Evolutionary conservation across 2,329 filamentous ascomycete genomes (phyloP), one percentile per base, ranked within the genome.

Genomic region (Ceratocystis cubensis): DNA sequence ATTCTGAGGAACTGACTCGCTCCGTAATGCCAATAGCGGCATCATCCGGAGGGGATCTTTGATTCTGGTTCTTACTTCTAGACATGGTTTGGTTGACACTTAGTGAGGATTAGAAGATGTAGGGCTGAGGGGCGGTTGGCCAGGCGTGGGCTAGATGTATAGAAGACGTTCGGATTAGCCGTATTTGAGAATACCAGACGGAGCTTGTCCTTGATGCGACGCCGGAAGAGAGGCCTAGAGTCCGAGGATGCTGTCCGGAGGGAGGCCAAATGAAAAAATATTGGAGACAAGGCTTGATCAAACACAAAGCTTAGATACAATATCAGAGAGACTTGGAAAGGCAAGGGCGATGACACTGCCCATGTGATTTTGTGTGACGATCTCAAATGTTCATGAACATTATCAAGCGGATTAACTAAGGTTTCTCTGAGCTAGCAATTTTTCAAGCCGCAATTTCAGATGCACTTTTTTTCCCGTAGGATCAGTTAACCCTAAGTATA

Each of bases 1-100:
- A 69, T 17, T 71, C 67, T 15, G 78, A 71, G 17, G 76, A 75
- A 53, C 76, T 77, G 25, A 75, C 73, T 44, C 76, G 73, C 65
- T 77, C 73, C 6, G 75, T 76, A 61, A 78, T 78, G 61, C 76
- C 76, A 61, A 78, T 72, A 5, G 74, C 72, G 59, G 70, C 73
- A 6, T 74, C 73, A 53, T 76, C 73, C 20, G 74, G 73, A 17
- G 73, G 72, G 65, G 45, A 50, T 30, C 61, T 65, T 28, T 64
- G 56, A 30, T 67, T 65, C 50, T 65, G 66, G 46, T 41, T 56
- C 41, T 48, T 25, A 15, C 48, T 30, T 61, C 41, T 37, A 50
- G 41, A 22, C 48, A 53, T 46, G 7, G 44, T 8, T 30, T n/a
- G 7, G 44, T 3, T 30, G 57, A 44, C 25, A 17, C 20, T 44